Percentiles rank a stretch among this genome's conserved stretches.
Evolutionary conservation across 345 rosid species (phyloP).

Genomic region (Eutrema japonicum): DNA sequence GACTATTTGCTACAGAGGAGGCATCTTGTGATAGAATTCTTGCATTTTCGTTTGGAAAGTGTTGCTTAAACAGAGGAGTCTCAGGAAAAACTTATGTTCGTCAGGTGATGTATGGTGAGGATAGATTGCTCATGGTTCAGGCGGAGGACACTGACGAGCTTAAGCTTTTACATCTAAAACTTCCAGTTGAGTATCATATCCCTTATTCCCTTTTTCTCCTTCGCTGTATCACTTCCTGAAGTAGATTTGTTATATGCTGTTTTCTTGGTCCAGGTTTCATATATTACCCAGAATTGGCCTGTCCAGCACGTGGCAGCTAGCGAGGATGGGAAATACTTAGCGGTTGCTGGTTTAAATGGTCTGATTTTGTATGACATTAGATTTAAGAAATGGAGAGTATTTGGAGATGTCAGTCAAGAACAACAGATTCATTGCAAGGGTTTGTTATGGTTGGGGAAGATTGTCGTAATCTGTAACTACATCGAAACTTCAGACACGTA

Average conservation of each 20-base stretch:
- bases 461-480: conserved; percentile 93
- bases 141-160: conserved; percentile 95
- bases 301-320: conserved; percentile 98
- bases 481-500: conserved; percentile 73
- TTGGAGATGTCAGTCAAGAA: conserved; percentile 96
- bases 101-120: conserved; percentile 95
- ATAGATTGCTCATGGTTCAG: conserved; percentile 93
- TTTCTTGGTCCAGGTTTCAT: conserved; percentile 69
- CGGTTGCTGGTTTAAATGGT: conserved; percentile 96
- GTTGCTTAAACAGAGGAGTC: conserved; percentile 93
- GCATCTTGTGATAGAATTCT: conserved; percentile 80
- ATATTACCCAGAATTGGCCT: conserved; percentile 98
- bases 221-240: conserved; percentile 42
- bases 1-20: conserved; percentile 89
- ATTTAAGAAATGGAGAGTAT: conserved; percentile 87
- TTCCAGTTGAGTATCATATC: conserved; percentile 72
- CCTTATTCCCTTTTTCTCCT: conserved; percentile 29
- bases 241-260: conserved; percentile 28
- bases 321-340: conserved; percentile 93
- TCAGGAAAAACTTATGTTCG: conserved; percentile 92
- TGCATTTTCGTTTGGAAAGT: conserved; percentile 93
- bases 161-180: conserved; percentile 84
- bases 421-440: conserved; percentile 96
- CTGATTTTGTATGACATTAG: conserved; percentile 84
- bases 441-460: conserved; percentile 92